phyloP scores from a whole-genome alignment of 2,329 filamentous ascomycete genomes.

The Colletotrichum lini region DNA sequence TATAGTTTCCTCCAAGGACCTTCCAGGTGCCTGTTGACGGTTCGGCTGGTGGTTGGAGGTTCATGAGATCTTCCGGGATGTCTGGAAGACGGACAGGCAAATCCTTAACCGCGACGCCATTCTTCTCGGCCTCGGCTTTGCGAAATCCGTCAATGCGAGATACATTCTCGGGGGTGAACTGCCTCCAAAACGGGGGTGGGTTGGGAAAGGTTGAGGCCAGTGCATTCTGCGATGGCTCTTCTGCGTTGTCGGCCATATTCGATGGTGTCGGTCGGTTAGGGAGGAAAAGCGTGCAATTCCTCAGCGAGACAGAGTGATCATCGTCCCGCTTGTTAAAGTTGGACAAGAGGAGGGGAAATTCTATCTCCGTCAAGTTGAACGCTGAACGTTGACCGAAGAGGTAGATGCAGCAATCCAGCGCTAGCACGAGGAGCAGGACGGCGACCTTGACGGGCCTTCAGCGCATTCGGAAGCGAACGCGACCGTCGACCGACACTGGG shows the following conservation, averaged over 20 bases:
- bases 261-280: background rate
- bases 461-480: background rate
- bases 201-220: constrained; percentile 82
- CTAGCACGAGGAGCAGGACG: background rate
- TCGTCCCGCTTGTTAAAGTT: background rate
- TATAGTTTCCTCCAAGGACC: constrained; percentile 79
- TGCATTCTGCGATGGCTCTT: constrained; percentile 58
- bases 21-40: constrained; percentile 80
- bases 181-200: constrained; percentile 90
- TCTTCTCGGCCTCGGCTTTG: constrained; percentile 53
- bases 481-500: background rate
- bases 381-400: background rate
- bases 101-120: constrained; percentile 43
- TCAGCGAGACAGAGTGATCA: constrained; percentile 2
- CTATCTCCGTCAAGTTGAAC: constrained; percentile 7
- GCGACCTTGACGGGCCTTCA: constrained; percentile 3
- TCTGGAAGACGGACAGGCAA: constrained; percentile 56
- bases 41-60: constrained; percentile 85
- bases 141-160: constrained; percentile 65
- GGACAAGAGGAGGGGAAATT: background rate
- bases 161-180: constrained; percentile 85
- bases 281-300: background rate
- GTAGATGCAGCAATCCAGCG: background rate
- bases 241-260: constrained; percentile 70
- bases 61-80: constrained; percentile 79